Percentiles rank a stretch among this genome's conserved stretches.
phyloP scores from a whole-genome alignment of 2,329 filamentous ascomycete species.

The Polytolypa hystricis region DNA sequence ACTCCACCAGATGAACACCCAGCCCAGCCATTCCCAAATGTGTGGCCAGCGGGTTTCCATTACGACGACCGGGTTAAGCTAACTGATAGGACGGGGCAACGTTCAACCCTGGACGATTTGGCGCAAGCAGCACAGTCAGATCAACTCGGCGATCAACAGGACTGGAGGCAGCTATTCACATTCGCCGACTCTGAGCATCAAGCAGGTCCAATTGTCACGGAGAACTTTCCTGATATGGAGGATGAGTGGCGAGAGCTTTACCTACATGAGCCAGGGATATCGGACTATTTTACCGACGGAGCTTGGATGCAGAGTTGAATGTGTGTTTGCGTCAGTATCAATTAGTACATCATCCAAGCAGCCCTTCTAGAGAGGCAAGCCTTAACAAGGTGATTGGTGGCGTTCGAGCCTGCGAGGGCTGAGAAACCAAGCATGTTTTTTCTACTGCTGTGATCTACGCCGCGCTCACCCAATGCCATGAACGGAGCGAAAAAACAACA shows the following conservation, averaged over 20 bases:
- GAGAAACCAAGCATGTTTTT: no score
- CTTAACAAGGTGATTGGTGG: background rate
- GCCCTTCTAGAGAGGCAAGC: background rate
- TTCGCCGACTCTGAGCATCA: slow-evolving; percentile 30
- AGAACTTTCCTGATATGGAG: slow-evolving; percentile 30
- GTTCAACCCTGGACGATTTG: slow-evolving; percentile 1
- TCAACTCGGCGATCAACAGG: slow-evolving; percentile 24
- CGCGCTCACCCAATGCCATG: background rate
- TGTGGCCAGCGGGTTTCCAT: slow-evolving; percentile 5
- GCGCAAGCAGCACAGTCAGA: slow-evolving; percentile 19
- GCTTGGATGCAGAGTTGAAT: slow-evolving; percentile 26
- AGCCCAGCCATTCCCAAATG: slow-evolving; percentile 4
- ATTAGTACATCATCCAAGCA: no score
- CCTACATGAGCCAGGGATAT: slow-evolving; percentile 32
- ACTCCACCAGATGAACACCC: slow-evolving; percentile 6
- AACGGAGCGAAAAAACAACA: background rate
- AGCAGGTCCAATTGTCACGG: slow-evolving; percentile 26
- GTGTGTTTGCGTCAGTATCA: background rate
- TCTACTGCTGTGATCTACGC: no score
- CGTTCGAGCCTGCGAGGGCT: background rate
- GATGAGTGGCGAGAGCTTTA: slow-evolving; percentile 37
- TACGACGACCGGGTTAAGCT: slow-evolving; percentile 8
- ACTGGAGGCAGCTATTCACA: slow-evolving; percentile 33
- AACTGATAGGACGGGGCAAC: slow-evolving; percentile 6
- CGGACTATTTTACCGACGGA: slow-evolving; percentile 30